Percentiles rank a stretch among this genome's conserved stretches.
Conservation (phyloP, 1,284 basidiomycete species). For the Meripilus lineatus region DNA sequence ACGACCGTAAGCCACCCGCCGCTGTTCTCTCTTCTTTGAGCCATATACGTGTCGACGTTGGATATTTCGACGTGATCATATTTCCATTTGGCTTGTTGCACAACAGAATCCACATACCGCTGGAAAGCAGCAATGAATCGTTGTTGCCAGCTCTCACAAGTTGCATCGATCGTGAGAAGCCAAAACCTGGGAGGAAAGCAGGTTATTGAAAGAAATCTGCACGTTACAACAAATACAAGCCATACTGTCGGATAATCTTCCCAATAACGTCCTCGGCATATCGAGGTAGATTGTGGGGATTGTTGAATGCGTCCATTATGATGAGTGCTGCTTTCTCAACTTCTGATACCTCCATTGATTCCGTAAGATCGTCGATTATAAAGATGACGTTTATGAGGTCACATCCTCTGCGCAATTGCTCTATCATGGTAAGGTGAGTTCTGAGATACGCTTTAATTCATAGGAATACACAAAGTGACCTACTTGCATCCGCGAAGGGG, state of each 20-base stretch:
- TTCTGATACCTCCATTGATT: conserved; percentile 23
- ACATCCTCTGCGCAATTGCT: conserved; percentile 20
- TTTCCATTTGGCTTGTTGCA: conserved; percentile 26
- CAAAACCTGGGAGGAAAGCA: conserved; percentile 19
- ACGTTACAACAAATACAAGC: too few species aligned
- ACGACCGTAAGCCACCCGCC: conserved; percentile 29
- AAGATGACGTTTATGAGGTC: conserved; percentile 40
- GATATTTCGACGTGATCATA: conserved; percentile 16
- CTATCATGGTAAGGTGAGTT: too few species aligned
- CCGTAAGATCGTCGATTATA: conserved; percentile 38
- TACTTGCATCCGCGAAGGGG: neutral
- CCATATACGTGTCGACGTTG: conserved; percentile 26
- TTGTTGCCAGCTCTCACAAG: conserved; percentile 13
- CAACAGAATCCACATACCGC: conserved; percentile 26
- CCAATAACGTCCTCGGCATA: conserved; percentile 26
- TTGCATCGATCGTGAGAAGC: conserved; percentile 13
- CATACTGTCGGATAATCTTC: conserved; percentile 29
- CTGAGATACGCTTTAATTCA: too few species aligned
- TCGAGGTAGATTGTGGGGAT: conserved; percentile 28
- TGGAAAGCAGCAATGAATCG: conserved; percentile 18
- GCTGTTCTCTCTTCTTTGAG: conserved; percentile 26
- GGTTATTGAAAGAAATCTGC: neutral
- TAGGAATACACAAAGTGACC: too few species aligned
- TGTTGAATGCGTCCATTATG: conserved; percentile 32
- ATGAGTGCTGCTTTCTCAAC: conserved; percentile 24